A percentile compares a stretch with the other conserved stretches of the same genome.
Evolutionary conservation across 345 rosid species (phyloP).

Genomic region (Gossypioides kirkii): DNA sequence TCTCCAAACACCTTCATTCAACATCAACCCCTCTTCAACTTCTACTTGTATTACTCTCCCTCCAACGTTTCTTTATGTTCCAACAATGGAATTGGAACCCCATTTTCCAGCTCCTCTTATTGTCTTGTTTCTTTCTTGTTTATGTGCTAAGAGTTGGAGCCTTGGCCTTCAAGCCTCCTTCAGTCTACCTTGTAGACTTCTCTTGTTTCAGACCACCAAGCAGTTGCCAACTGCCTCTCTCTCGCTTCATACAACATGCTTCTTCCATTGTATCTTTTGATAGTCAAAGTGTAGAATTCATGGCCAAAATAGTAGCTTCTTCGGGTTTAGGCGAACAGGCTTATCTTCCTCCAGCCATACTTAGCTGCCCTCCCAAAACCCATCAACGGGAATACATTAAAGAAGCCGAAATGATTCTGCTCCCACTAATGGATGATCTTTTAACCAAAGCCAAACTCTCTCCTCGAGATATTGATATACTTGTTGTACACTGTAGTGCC

Average conservation of each 20-base stretch:
- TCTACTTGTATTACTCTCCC: neutral
- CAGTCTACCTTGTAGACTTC: conserved; percentile 47
- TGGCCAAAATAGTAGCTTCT: conserved; percentile 45
- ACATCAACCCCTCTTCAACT: conserved; percentile 13
- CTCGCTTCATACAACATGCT: conserved; percentile 36
- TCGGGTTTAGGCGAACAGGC: conserved; percentile 48
- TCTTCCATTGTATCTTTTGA: conserved; percentile 34
- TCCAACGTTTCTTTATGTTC: neutral
- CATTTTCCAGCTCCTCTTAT: conserved; percentile 17
- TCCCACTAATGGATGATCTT: conserved; percentile 43
- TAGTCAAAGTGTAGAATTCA: conserved; percentile 39
- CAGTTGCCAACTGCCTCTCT: conserved; percentile 33
- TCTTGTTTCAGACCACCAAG: conserved; percentile 46
- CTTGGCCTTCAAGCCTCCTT: conserved; percentile 15
- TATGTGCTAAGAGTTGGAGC: conserved; percentile 2
- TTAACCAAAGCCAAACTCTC: conserved; percentile 35
- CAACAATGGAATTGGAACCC: conserved; percentile 14
- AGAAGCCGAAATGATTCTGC: conserved; percentile 47
- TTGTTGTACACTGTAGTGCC: conserved; percentile 48
- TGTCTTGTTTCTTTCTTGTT: conserved; percentile 10
- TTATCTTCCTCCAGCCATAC: conserved; percentile 52
- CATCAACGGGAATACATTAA: conserved; percentile 30
- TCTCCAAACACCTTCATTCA: neutral
- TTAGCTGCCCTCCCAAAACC: conserved; percentile 45
- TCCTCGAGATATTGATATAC: conserved; percentile 39